phyloP scores from a whole-genome alignment of 106 monocot genomes.

The Cymbidium sinense region DNA sequence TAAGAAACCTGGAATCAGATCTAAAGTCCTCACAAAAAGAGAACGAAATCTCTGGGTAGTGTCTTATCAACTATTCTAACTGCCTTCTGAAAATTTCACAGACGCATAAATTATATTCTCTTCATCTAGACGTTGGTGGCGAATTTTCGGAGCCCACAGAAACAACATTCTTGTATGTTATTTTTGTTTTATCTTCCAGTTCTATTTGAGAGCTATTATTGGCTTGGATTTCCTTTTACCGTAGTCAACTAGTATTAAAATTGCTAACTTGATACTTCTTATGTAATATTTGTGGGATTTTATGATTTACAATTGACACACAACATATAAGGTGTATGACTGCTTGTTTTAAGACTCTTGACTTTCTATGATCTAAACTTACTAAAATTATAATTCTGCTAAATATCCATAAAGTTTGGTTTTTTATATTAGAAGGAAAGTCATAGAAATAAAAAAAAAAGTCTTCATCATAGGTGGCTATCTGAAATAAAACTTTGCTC shows the following conservation, averaged over 20 bases:
- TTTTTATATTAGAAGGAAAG: too few relatives aligned
- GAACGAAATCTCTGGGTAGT: too few relatives aligned
- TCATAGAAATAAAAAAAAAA: too few relatives aligned
- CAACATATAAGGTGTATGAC: background rate
- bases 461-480: too few relatives aligned
- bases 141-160: too few relatives aligned
- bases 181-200: background rate
- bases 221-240: background rate
- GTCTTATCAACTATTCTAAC: too few relatives aligned
- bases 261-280: background rate
- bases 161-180: constrained; percentile 64
- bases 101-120: too few relatives aligned
- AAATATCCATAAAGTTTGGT: background rate
- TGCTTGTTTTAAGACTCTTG: too few relatives aligned
- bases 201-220: background rate
- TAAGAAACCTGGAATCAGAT: too few relatives aligned
- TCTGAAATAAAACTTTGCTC: background rate
- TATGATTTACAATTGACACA: background rate
- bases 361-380: background rate
- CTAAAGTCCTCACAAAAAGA: too few relatives aligned
- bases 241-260: background rate
- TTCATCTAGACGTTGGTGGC: too few relatives aligned
- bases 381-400: background rate
- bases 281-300: background rate
- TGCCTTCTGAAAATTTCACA: too few relatives aligned